Evolutionary conservation across 129 eudicot species (phyloP), one percentile per base, ranked within the genome.

Genomic region (Saposhnikovia divaricata): DNA sequence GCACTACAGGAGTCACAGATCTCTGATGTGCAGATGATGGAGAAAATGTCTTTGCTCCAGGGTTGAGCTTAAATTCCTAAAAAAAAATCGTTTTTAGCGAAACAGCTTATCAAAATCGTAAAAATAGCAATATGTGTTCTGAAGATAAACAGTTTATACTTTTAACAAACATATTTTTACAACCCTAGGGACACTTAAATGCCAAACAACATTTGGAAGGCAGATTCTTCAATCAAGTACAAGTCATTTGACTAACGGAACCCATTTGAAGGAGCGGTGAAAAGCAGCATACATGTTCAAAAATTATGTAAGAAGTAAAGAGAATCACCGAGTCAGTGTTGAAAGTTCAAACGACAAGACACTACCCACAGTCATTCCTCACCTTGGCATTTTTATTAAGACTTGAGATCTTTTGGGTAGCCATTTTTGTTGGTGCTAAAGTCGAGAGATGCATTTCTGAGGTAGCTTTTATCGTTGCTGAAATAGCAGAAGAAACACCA

Each of bases 11-110:
- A 44, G 95, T 82, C 25, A 81, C 83, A 48, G 89, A 80, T 87
- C 90, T 90, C 63, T 85, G 85, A 76, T 85, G 86, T 46, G 83
- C 79, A 85, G 79, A 71, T 43, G 79, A 71, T 43, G 98, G 98
- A 50, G 91, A 91, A 80, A 94, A 94, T 25, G 75, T 79, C 77
- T 94, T 90, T 74, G 98, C 98, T 77, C 90, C 89, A 46, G 97
- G 97, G 76, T 93, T 93, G 83, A 91, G 97, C 87, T 91, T 93
- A 70, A 84, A 91, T 78, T 89, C 96, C 98, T 91, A 61, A 55
- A 76, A 46, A 71, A 70, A 68, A 68, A 50, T 34, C 5, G 23
- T 57, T 15, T 48, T 34, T 15, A 48, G 55, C 57, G 50, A 46
- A 47, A 46, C 39, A 75, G 55, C 28, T 31, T 15, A 68, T 77